phyloP scores from a whole-genome alignment of 1,284 basidiomycete genomes.

The Ganoderma lucidum region DNA sequence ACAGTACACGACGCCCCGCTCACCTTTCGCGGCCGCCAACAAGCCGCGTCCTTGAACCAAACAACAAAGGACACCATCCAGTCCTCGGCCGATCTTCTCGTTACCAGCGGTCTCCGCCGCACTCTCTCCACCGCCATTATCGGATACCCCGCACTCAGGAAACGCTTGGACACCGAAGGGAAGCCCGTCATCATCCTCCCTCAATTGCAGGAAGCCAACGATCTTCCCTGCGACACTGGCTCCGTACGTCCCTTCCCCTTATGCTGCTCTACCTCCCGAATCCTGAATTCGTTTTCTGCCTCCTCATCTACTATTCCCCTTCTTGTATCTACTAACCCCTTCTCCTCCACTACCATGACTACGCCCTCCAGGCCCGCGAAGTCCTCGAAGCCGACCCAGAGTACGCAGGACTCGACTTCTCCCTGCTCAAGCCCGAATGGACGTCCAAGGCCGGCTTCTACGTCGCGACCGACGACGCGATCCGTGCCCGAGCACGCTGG shows the following conservation, averaged over 20 bases:
- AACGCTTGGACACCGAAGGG: slow-evolving; percentile 40
- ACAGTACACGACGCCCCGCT: slow-evolving; percentile 42
- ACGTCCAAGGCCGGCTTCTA: slow-evolving; percentile 43
- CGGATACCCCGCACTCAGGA: slow-evolving; percentile 40
- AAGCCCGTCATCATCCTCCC: slow-evolving; percentile 42
- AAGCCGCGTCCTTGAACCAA: slow-evolving; percentile 40
- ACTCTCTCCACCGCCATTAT: slow-evolving; percentile 44
- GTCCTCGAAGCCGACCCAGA: slow-evolving; percentile 43
- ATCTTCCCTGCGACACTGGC: slow-evolving; percentile 42
- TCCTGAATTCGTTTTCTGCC: neutral
- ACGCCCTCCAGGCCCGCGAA: slow-evolving; percentile 35
- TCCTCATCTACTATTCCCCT: neutral
- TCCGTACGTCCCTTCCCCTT: slow-evolving; percentile 34
- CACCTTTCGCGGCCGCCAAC: slow-evolving; percentile 40
- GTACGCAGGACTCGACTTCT: slow-evolving; percentile 43
- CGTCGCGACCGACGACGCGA: slow-evolving; percentile 33
- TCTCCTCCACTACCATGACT: neutral
- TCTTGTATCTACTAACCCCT: neutral
- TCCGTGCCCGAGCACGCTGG: slow-evolving; percentile 43
- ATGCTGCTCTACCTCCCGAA: neutral
- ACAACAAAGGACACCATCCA: slow-evolving; percentile 44
- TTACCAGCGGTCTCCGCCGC: slow-evolving; percentile 42
- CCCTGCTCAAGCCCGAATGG: slow-evolving; percentile 43
- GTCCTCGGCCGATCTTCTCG: slow-evolving; percentile 42
- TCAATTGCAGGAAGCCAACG: slow-evolving; percentile 43